A percentile compares a stretch with the other conserved stretches of the same genome.
phyloP scores from a whole-genome alignment of 139 green algal genomes.

The Tetraselmis striata region DNA sequence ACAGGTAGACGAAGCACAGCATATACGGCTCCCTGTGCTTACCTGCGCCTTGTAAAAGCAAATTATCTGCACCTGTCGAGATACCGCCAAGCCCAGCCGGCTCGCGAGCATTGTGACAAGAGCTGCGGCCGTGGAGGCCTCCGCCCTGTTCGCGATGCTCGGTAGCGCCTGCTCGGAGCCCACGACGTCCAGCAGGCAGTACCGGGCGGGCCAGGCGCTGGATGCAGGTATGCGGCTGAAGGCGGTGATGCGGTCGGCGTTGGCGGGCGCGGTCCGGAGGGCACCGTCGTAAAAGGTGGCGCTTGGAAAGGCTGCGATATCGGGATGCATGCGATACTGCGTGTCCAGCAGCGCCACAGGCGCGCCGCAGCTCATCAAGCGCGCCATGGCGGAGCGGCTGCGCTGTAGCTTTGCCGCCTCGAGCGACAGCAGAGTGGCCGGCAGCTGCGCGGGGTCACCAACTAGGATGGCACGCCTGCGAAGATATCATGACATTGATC shows the following conservation, averaged over 20 bases:
- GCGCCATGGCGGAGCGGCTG: background rate
- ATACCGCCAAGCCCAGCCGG: background rate
- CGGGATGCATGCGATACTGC: conserved; percentile 91
- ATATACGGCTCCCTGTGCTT: no score
- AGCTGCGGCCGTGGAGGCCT: background rate
- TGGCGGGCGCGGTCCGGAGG: background rate
- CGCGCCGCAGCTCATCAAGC: conserved; percentile 9
- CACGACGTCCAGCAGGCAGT: background rate
- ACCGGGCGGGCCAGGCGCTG: no score
- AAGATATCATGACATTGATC: no score
- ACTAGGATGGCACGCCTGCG: conserved; percentile 71
- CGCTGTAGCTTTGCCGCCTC: conserved; percentile 26
- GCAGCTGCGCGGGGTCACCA: conserved; percentile 86
- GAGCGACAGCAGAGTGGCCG: conserved; percentile 71
- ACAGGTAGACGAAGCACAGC: no score
- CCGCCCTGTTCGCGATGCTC: background rate
- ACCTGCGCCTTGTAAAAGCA: background rate
- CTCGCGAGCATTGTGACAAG: background rate
- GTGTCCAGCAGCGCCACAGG: conserved; percentile 72
- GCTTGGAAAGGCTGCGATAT: conserved; percentile 50
- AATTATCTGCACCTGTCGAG: background rate
- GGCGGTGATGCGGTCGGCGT: background rate
- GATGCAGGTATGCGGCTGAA: background rate
- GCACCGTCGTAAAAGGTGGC: conserved; percentile 51
- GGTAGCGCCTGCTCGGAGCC: background rate